Base-by-base conservation (phyloP, 805 yeast species). In the Yamadazyma nakazawae region DNA sequence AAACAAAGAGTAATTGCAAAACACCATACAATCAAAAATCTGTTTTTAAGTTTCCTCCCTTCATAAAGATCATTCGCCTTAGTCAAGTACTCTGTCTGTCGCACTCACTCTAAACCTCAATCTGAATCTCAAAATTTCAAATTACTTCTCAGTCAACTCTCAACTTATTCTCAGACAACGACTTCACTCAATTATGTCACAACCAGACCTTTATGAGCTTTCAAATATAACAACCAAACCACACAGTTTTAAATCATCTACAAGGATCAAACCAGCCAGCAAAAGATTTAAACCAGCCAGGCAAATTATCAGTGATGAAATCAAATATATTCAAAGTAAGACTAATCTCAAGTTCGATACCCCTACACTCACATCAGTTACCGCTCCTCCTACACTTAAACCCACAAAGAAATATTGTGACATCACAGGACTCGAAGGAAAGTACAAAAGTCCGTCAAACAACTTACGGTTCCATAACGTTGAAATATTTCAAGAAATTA, bases 371-470 rank as follows among this genome's bases (percentile, higher is more conserved):
- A 76, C 81, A 50, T 78, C 84, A 34, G 68, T 91, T 5, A 80
- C 80, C 25, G 96, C 96, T 0, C 96, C 96, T 2, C 98, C 98
- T 0, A 85, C 94, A 2, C 66, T 90, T 53, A 78, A 72, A 52
- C 98, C 98, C 0, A 69, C 75, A 14, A 88, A 85, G 67, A 84
- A 82, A 52, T 91, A 89, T 66, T 92, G 99, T 64, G 99, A 94
- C 61, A 82, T 92, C 40, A 92, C 98, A 0, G 99, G 99, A 0
- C 70, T 92, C 17, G 83, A 80, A 41, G 92, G 90, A 0, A 76
- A 68, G 26, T 92, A 92, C 71, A 83, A 79, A 59, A 76, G 84
- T 21, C 94, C 94, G 0, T 75, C 83, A 21, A 85, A 81, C 57
- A 85, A 85, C 36, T 68, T 92, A 43, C 72, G 96, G 46, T 92